Percentiles rank a stretch among this genome's conserved stretches.
phyloP scores from a whole-genome alignment of 2,329 filamentous ascomycete species.

The Paraphoma sp. region DNA sequence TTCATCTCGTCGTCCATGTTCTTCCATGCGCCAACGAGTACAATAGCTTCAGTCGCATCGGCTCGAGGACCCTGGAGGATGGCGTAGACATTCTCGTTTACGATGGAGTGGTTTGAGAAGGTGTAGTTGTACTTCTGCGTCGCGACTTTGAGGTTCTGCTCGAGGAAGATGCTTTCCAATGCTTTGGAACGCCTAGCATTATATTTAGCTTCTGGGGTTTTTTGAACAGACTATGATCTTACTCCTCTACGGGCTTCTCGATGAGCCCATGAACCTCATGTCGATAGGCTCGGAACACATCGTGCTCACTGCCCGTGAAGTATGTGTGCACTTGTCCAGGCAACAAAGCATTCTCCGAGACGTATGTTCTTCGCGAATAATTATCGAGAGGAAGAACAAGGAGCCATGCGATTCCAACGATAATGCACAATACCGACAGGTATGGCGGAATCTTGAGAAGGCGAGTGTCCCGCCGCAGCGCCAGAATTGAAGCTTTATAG shows the following conservation, averaged over 20 bases:
- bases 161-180: conserved; percentile 76
- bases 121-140: conserved; percentile 87
- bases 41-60: conserved; percentile 96
- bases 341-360: conserved; percentile 94
- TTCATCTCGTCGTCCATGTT: conserved; percentile 83
- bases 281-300: conserved; percentile 88
- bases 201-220: conserved; percentile 17
- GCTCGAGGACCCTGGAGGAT: conserved; percentile 92
- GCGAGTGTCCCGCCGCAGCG: conserved; percentile 79
- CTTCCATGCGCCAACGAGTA: conserved; percentile 86
- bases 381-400: conserved; percentile 87
- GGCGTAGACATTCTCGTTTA: conserved; percentile 90
- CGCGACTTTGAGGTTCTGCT: conserved; percentile 84
- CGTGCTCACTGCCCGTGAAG: conserved; percentile 94
- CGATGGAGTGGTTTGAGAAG: conserved; percentile 74
- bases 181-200: conserved; percentile 66
- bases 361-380: conserved; percentile 92
- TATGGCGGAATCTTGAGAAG: conserved; percentile 86
- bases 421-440: conserved; percentile 81
- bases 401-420: conserved; percentile 88
- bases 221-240: conserved; percentile 16
- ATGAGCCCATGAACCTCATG: conserved; percentile 76
- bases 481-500: conserved; percentile 62
- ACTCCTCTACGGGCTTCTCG: conserved; percentile 48
- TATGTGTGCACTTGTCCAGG: conserved; percentile 98